Evolutionary conservation across 2,329 filamentous ascomycete genomes (phyloP).

Genomic region (Dactylellina leptospora): DNA sequence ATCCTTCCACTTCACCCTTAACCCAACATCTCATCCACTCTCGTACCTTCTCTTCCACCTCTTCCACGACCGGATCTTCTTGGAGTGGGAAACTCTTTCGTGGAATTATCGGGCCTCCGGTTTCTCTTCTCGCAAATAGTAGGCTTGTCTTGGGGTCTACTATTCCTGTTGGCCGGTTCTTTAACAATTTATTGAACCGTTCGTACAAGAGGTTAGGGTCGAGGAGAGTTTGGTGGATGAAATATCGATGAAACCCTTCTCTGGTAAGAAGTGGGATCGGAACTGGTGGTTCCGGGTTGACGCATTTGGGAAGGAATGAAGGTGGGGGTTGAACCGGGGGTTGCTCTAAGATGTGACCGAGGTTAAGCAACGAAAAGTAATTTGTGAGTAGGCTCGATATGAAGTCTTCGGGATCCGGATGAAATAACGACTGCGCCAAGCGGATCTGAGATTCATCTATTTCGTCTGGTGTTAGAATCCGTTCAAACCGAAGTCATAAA

Average conservation of each 20-base stretch:
- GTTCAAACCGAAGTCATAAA: not conserved
- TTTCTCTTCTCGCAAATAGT: constrained; percentile 31
- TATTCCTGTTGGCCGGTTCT: constrained; percentile 30
- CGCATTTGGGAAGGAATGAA: constrained; percentile 50
- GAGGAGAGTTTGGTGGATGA: constrained; percentile 38
- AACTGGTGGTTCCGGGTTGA: constrained; percentile 38
- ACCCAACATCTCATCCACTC: constrained; percentile 49
- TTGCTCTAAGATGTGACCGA: constrained; percentile 29
- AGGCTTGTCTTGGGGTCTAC: constrained; percentile 44
- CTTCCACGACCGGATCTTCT: constrained; percentile 20
- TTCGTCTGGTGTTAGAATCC: constrained; percentile 2
- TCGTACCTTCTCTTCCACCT: constrained; percentile 48
- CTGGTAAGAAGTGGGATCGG: constrained; percentile 34
- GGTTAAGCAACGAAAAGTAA: constrained; percentile 37
- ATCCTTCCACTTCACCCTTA: constrained; percentile 36
- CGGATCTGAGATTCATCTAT: constrained; percentile 47
- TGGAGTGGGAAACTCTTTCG: constrained; percentile 34
- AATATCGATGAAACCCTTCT: constrained; percentile 38
- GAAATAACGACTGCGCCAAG: constrained; percentile 43
- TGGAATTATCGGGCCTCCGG: constrained; percentile 33
- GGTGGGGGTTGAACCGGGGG: constrained; percentile 41
- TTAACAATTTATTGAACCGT: constrained; percentile 38
- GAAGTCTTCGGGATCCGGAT: constrained; percentile 46
- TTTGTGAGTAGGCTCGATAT: constrained; percentile 48
- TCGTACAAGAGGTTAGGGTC: constrained; percentile 40